These are phyloP conservation scores for Amoeboaphelidium protococcarum DNA, from an alignment of 371 early-diverging fungal species.

Conservation along the genomic window DNA sequence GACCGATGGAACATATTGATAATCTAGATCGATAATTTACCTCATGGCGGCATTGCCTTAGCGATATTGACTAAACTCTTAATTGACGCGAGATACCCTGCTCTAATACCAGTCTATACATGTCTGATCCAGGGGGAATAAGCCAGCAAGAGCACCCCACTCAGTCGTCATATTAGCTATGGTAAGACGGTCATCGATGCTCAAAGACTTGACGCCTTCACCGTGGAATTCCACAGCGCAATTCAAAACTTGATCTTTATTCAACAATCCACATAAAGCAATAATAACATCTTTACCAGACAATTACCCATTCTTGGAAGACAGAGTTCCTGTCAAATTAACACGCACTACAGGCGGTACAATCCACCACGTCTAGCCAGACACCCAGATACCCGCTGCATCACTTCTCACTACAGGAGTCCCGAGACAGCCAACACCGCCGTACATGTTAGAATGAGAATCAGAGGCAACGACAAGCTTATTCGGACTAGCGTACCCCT, in stretches of 20 bases:
- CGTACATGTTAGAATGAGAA: constrained; percentile 95
- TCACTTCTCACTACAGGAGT: constrained; percentile 90
- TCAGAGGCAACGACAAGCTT: constrained; percentile 83
- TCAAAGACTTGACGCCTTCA: constrained; percentile 28
- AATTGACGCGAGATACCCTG: no score
- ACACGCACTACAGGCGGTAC: constrained; percentile 76
- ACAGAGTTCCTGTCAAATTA: constrained; percentile 35
- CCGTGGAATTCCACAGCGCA: constrained; percentile 78
- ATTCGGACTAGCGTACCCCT: constrained; percentile 76
- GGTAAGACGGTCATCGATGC: constrained; percentile 67
- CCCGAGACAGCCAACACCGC: constrained; percentile 73
- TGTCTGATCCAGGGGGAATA: constrained; percentile 65
- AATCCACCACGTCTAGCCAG: constrained; percentile 91
- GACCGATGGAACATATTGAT: neutral
- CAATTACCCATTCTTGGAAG: constrained; percentile 46
- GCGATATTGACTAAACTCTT: no score
- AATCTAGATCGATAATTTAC: constrained; percentile 8
- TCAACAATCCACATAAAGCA: constrained; percentile 55
- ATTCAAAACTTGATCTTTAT: constrained; percentile 70
- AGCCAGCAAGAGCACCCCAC: constrained; percentile 89
- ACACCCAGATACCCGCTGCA: constrained; percentile 90
- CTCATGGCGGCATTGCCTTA: constrained; percentile 23
- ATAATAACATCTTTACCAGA: constrained; percentile 89
- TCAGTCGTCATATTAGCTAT: constrained; percentile 96
- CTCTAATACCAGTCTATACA: constrained; percentile 39